Percentiles rank a stretch among this genome's conserved stretches.
These are phyloP conservation scores for Nemania sp. DNA, from an alignment of 2,329 filamentous ascomycete genomes.

Conservation along the genomic window DNA sequence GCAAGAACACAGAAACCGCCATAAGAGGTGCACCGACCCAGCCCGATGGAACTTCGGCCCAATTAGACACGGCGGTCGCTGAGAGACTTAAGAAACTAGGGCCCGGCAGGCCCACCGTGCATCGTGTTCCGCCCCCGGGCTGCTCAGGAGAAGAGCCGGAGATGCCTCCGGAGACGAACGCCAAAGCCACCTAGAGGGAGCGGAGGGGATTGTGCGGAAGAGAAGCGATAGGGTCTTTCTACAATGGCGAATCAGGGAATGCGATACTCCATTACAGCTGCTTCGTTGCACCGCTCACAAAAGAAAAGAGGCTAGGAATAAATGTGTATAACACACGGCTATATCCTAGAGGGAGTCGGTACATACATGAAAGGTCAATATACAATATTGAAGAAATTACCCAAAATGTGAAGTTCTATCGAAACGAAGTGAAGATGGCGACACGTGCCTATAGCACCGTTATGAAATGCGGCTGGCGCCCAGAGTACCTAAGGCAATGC, in stretches of 20 bases:
- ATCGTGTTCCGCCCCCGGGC: slow-evolving; percentile 17
- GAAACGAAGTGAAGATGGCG: neutral
- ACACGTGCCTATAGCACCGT: too few species aligned
- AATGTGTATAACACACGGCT: neutral
- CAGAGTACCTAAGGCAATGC: neutral
- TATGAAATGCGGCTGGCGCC: too few species aligned
- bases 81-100: neutral
- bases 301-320: neutral
- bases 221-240: too few species aligned
- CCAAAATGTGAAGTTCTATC: neutral
- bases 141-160: slow-evolving; percentile 10
- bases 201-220: too few species aligned
- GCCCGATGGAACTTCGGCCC: neutral
- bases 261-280: too few species aligned
- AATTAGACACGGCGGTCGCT: too few species aligned
- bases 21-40: neutral
- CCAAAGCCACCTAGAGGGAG: neutral
- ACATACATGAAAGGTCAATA: slow-evolving; percentile 16
- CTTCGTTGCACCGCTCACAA: too few species aligned
- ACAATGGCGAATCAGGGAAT: too few species aligned
- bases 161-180: neutral
- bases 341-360: slow-evolving; percentile 3
- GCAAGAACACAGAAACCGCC: neutral
- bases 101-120: neutral
- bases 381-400: neutral